A percentile compares a stretch with the other conserved stretches of the same genome.
phyloP scores from a whole-genome alignment of 495 filamentous ascomycete genomes.

The Neurospora terricola region DNA sequence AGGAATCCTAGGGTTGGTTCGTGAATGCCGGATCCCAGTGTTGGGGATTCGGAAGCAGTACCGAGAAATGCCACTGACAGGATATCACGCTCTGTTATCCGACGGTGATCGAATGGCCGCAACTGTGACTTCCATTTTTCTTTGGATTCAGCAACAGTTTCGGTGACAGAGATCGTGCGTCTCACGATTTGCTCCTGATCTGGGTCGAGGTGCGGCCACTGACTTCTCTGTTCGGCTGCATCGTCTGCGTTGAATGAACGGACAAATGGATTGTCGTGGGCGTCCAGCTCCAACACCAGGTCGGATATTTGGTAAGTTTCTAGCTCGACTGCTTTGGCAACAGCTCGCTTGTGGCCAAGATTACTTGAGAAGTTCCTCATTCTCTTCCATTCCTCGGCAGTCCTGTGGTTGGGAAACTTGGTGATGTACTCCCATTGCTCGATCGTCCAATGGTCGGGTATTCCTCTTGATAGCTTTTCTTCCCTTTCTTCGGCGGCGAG shows the following conservation, averaged over 20 bases:
- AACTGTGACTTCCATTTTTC: neutral
- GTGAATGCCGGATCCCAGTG: neutral
- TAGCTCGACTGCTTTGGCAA: neutral
- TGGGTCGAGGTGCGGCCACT: neutral
- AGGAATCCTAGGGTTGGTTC: neutral
- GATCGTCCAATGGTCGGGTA: neutral
- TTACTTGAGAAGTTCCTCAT: neutral
- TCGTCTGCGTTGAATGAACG: conserved; percentile 8
- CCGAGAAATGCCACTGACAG: conserved; percentile 14
- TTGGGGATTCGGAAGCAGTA: neutral
- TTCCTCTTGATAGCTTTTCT: neutral
- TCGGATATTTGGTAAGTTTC: conserved; percentile 6
- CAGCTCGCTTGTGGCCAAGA: neutral
- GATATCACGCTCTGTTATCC: conserved; percentile 20
- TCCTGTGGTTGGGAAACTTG: neutral
- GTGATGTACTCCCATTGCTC: neutral
- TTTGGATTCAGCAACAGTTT: neutral
- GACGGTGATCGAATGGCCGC: neutral
- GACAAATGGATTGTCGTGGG: conserved; percentile 12
- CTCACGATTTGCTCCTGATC: neutral
- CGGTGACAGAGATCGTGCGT: neutral
- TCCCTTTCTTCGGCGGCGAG: neutral
- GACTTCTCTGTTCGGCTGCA: conserved; percentile 2
- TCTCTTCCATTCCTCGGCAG: neutral
- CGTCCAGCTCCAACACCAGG: conserved; percentile 21